Percentiles rank a stretch among this genome's conserved stretches.
phyloP scores from a whole-genome alignment of 257 asterid genomes.

The Fraxinus quadrangulata region DNA sequence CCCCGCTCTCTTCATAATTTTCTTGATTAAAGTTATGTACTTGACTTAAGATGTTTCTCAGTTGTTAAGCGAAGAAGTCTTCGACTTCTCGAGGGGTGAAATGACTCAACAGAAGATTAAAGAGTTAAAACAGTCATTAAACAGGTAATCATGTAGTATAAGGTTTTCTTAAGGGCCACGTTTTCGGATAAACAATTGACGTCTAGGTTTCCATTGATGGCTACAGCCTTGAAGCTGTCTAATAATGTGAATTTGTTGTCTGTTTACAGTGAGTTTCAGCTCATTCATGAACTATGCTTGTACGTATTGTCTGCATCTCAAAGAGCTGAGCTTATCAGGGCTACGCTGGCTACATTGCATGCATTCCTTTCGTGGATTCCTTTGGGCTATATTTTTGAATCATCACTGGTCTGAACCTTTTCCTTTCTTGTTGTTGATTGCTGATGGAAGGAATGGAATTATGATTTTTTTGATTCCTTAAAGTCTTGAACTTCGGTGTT shows the following conservation, averaged over 20 bases:
- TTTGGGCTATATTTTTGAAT: slow-evolving; percentile 92
- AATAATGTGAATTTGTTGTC: not conserved
- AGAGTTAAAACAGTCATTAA: slow-evolving; percentile 86
- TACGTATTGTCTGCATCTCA: slow-evolving; percentile 90
- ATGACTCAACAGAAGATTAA: slow-evolving; percentile 98
- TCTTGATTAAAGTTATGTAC: slow-evolving; percentile 14
- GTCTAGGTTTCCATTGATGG: not conserved
- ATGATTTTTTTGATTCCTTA: not conserved
- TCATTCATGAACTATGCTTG: slow-evolving; percentile 87
- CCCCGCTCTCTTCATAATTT: not conserved
- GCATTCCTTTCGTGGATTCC: slow-evolving; percentile 99
- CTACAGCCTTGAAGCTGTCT: slow-evolving; percentile 11
- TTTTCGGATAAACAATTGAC: not conserved
- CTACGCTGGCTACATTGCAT: slow-evolving; percentile 92
- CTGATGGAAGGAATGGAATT: slow-evolving; percentile 16
- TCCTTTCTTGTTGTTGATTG: slow-evolving; percentile 30
- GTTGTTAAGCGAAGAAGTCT: slow-evolving; percentile 99
- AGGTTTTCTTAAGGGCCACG: slow-evolving; percentile 10
- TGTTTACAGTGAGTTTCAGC: slow-evolving; percentile 87
- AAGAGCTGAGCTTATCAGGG: slow-evolving; percentile 93
- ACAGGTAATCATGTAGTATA: slow-evolving; percentile 56
- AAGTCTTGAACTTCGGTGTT: slow-evolving; percentile 2
- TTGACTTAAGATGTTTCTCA: slow-evolving; percentile 34
- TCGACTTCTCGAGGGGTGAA: slow-evolving; percentile 99
- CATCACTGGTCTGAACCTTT: slow-evolving; percentile 76